These are phyloP conservation scores for Stephanodiscus minutulus DNA, from an alignment of 108 stramenopile species.

Conservation along the genomic window DNA sequence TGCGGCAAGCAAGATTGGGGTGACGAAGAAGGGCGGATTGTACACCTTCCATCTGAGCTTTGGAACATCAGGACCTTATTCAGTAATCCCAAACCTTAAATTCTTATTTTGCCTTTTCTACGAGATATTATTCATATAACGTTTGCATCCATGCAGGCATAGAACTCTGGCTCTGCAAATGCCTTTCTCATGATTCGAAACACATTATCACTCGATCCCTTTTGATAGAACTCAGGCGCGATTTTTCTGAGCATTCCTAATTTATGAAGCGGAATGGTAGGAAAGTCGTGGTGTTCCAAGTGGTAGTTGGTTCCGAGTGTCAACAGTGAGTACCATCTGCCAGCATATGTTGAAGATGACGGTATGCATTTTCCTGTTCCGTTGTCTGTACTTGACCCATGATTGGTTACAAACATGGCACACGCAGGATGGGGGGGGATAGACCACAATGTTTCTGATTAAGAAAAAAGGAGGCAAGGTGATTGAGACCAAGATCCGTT, in stretches of 20 bases:
- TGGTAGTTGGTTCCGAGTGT: slow-evolving; percentile 82
- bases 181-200: slow-evolving; percentile 60
- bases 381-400: slow-evolving; percentile 46
- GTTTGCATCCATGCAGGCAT: slow-evolving; percentile 76
- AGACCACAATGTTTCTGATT: slow-evolving; percentile 75
- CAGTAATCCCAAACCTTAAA: neutral
- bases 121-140: neutral
- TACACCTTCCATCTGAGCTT: slow-evolving; percentile 36
- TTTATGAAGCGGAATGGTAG: slow-evolving; percentile 72
- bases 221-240: slow-evolving; percentile 77
- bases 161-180: slow-evolving; percentile 73
- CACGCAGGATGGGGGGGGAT: slow-evolving; percentile 82
- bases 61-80: slow-evolving; percentile 7
- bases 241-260: slow-evolving; percentile 62
- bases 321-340: slow-evolving; percentile 68
- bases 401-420: slow-evolving; percentile 86
- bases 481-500: too few species aligned
- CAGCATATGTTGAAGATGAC: slow-evolving; percentile 71
- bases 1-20: slow-evolving; percentile 45
- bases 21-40: slow-evolving; percentile 28
- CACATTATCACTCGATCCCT: slow-evolving; percentile 53
- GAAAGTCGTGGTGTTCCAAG: slow-evolving; percentile 88
- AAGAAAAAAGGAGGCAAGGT: too few species aligned
- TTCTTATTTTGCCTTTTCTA: neutral
- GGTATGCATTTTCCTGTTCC: slow-evolving; percentile 49